Evolutionary conservation across 352 stramenopile genomes (phyloP).

Genomic region (Saprolegnia diclina): DNA sequence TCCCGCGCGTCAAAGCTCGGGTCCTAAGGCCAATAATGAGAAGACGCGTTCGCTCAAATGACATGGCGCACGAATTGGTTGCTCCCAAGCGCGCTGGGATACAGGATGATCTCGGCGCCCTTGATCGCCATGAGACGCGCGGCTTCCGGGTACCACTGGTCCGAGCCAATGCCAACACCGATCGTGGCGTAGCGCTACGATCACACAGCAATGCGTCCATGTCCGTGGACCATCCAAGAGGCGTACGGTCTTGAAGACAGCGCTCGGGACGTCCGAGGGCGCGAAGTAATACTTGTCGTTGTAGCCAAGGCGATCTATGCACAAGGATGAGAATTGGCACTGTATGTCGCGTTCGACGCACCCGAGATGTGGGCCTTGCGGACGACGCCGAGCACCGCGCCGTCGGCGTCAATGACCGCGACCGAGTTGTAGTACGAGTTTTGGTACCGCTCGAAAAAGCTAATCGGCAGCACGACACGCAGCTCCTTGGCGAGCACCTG

Average conservation of each 20-base stretch:
- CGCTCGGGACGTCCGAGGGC: slow-evolving; percentile 83
- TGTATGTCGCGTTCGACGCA: slow-evolving; percentile 23
- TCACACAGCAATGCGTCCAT: background rate
- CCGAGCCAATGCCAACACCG: slow-evolving; percentile 85
- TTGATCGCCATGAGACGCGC: slow-evolving; percentile 82
- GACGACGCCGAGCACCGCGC: slow-evolving; percentile 70
- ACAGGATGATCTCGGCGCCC: slow-evolving; percentile 83
- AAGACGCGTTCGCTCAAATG: slow-evolving; percentile 30
- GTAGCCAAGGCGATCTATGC: slow-evolving; percentile 79
- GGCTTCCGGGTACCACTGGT: slow-evolving; percentile 91
- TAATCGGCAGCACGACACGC: slow-evolving; percentile 86
- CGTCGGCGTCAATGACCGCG: slow-evolving; percentile 88
- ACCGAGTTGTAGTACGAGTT: slow-evolving; percentile 93
- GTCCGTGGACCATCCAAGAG: too few species aligned
- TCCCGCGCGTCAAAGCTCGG: slow-evolving; percentile 77
- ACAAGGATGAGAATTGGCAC: slow-evolving; percentile 2
- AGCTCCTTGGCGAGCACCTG: slow-evolving; percentile 85
- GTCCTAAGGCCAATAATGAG: slow-evolving; percentile 54
- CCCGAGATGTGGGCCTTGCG: slow-evolving; percentile 89
- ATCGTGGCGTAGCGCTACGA: slow-evolving; percentile 79
- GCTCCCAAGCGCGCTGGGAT: slow-evolving; percentile 73
- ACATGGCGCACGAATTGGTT: slow-evolving; percentile 55
- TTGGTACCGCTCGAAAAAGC: slow-evolving; percentile 86
- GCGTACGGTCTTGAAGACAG: slow-evolving; percentile 83
- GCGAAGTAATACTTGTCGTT: slow-evolving; percentile 93